These are phyloP conservation scores for Cytospora piceae DNA, from an alignment of 2,329 filamentous ascomycete species.

Conservation along the genomic window DNA sequence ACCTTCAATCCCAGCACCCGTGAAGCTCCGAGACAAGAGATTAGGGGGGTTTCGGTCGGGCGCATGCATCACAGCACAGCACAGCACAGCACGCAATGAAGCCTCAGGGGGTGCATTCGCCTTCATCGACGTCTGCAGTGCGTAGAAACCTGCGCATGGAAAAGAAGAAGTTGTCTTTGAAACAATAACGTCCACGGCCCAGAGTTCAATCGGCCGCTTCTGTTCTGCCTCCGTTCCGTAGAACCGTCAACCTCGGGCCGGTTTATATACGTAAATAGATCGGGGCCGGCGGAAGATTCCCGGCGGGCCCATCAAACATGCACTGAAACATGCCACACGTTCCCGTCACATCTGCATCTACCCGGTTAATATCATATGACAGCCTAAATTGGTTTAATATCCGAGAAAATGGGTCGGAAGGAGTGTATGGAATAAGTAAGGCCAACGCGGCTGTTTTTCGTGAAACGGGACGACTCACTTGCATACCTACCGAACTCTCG, in stretches of 20 bases:
- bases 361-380: background rate
- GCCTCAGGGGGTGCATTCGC: background rate
- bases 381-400: background rate
- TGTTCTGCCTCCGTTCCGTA: background rate
- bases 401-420: background rate
- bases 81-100: too few relatives aligned
- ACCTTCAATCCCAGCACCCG: background rate
- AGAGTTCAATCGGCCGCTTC: background rate
- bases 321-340: background rate
- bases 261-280: background rate
- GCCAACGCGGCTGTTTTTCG: background rate
- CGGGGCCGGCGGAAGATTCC: background rate
- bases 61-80: background rate
- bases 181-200: background rate
- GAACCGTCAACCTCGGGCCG: background rate
- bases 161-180: background rate
- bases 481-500: background rate
- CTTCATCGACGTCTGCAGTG: background rate
- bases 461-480: background rate
- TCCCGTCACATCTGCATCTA: background rate
- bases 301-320: background rate
- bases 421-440: background rate
- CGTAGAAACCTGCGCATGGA: background rate
- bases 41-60: background rate
- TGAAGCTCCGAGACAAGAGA: background rate